Conservation (phyloP, 2,329 filamentous ascomycete species). For the Rosellinia necatrix region DNA sequence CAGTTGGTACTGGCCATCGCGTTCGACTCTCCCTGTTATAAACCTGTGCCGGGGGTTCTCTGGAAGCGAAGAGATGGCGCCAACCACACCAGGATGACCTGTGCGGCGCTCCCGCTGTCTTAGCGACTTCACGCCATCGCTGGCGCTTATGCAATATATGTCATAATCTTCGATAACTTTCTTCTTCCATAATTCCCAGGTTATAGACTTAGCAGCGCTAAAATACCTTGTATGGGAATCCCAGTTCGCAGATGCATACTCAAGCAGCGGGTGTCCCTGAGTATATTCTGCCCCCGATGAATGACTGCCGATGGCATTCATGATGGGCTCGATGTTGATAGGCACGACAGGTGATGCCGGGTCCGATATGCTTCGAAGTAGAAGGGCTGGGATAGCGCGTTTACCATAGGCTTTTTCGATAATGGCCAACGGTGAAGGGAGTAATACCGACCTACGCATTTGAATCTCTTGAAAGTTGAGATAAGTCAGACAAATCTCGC, state of each 20-base stretch:
- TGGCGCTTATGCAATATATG: neutral
- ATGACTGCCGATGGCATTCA: neutral
- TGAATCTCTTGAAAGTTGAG: neutral
- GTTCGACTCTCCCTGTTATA: no score
- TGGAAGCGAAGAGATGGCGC: no score
- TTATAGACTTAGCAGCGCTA: neutral
- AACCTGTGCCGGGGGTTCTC: no score
- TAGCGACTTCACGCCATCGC: neutral
- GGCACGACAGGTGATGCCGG: neutral
- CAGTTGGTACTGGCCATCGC: no score
- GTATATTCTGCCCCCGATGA: neutral
- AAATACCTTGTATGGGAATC: neutral
- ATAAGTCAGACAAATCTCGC: no score
- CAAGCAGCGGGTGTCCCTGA: neutral
- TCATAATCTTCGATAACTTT: neutral
- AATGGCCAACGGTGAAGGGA: neutral
- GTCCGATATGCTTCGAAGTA: neutral
- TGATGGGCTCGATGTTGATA: neutral
- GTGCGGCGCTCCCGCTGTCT: no score
- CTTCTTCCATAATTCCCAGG: neutral
- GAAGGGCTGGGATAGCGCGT: neutral
- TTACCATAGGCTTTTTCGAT: neutral
- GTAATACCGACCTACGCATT: neutral
- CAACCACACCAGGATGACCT: no score
- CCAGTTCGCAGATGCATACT: neutral